Evolutionary conservation across 768 basidiomycete genomes (phyloP).

Genomic region (Albatrellus ellisii): DNA sequence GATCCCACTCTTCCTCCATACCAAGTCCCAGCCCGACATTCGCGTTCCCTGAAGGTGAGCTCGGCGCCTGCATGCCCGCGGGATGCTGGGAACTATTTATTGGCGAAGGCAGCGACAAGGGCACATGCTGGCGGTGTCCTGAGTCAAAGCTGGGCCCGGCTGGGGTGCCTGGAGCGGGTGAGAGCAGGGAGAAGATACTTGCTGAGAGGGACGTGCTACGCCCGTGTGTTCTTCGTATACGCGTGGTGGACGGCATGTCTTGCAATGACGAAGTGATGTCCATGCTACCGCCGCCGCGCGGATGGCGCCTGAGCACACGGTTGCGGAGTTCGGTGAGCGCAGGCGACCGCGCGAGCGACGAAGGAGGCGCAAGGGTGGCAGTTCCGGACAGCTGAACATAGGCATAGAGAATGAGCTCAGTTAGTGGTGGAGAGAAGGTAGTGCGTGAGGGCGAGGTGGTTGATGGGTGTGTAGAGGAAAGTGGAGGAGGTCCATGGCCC

Average conservation of each 20-base stretch:
- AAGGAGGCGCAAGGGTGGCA: constrained; percentile 40
- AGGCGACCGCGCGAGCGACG: constrained; percentile 30
- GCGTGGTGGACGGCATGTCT: constrained; percentile 17
- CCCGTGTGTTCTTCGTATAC: constrained; percentile 29
- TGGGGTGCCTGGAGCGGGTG: constrained; percentile 11
- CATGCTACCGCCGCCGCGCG: constrained; percentile 68
- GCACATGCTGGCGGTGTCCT: constrained; percentile 14
- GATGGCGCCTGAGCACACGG: constrained; percentile 28
- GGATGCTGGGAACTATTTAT: constrained; percentile 5
- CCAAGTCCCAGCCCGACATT: constrained; percentile 22
- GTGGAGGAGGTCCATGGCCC: constrained; percentile 16
- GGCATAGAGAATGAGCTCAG: constrained; percentile 68
- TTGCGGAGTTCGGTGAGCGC: constrained; percentile 34
- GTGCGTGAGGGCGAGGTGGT: constrained; percentile 30
- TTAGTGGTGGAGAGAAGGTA: constrained; percentile 14
- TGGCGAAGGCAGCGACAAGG: constrained; percentile 13
- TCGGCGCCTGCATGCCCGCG: constrained; percentile 5
- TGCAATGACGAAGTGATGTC: constrained; percentile 42
- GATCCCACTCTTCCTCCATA: constrained; percentile 35
- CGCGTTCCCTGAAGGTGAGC: constrained; percentile 4
- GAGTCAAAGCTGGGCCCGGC: constrained; percentile 9
- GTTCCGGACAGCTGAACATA: constrained; percentile 73
- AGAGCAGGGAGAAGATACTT: constrained; percentile 30
- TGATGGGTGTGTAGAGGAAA: neutral
- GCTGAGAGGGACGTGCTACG: constrained; percentile 35